These are phyloP conservation scores for Nemania abortiva DNA, from an alignment of 2,329 filamentous ascomycete species.

Conservation along the genomic window DNA sequence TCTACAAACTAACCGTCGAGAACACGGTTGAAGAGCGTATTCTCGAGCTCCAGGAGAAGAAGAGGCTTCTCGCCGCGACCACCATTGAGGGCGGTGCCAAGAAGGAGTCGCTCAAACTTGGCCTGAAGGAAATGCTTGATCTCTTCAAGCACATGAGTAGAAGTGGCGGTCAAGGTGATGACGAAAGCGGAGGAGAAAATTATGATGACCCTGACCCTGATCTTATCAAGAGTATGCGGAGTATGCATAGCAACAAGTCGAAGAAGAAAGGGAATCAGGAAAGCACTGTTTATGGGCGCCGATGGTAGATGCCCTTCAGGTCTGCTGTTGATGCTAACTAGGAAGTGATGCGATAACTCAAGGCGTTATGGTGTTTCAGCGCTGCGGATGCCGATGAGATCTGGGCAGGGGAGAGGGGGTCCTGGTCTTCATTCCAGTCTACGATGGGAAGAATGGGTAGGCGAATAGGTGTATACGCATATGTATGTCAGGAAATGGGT, in stretches of 20 bases:
- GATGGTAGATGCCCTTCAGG: slow-evolving; percentile 33
- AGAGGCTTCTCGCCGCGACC: slow-evolving; percentile 89
- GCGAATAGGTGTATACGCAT: neutral
- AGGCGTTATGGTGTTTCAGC: slow-evolving; percentile 30
- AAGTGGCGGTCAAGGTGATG: slow-evolving; percentile 39
- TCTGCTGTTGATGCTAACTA: neutral
- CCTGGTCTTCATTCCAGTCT: neutral
- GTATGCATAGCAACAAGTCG: slow-evolving; percentile 10
- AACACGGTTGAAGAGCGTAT: slow-evolving; percentile 94
- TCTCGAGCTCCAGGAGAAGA: slow-evolving; percentile 92
- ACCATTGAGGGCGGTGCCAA: slow-evolving; percentile 86
- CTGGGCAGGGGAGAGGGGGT: neutral
- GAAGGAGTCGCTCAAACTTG: slow-evolving; percentile 82
- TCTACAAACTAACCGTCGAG: slow-evolving; percentile 92
- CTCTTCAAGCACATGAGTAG: slow-evolving; percentile 78
- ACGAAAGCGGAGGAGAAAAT: neutral
- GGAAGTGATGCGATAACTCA: slow-evolving; percentile 4
- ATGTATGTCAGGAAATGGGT: slow-evolving; percentile 16
- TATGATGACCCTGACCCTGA: neutral
- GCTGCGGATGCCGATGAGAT: neutral
- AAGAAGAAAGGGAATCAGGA: slow-evolving; percentile 31
- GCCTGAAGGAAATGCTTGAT: slow-evolving; percentile 91
- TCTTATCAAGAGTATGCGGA: slow-evolving; percentile 1
- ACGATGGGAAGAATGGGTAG: neutral
- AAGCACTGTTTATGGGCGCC: slow-evolving; percentile 37